These are phyloP conservation scores for Akanthomyces lecanii DNA, from an alignment of 2,329 filamentous ascomycete species.

Conservation along the genomic window DNA sequence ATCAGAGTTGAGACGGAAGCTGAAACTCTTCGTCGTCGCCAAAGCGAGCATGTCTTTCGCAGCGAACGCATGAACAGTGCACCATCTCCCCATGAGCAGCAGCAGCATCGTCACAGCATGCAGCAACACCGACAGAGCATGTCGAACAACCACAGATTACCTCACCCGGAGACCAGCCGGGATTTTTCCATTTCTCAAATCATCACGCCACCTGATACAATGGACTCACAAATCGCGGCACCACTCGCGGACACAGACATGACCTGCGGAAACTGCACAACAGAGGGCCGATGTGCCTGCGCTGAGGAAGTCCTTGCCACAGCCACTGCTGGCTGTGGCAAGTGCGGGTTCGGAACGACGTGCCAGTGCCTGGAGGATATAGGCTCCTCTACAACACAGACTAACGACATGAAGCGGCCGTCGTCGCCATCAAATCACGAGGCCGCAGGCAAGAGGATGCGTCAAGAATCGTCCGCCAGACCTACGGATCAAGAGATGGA, in stretches of 20 bases:
- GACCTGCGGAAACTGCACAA: slow-evolving; percentile 54
- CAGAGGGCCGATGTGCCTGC: slow-evolving; percentile 52
- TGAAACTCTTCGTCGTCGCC: slow-evolving; percentile 30
- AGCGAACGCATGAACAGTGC: slow-evolving; percentile 23
- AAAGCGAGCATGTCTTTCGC: slow-evolving; percentile 27
- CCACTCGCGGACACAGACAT: slow-evolving; percentile 30
- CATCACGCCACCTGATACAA: slow-evolving; percentile 48
- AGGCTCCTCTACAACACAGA: slow-evolving; percentile 32
- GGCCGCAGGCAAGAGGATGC: slow-evolving; percentile 53
- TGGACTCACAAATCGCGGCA: slow-evolving; percentile 28
- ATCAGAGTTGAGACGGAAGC: slow-evolving; percentile 40
- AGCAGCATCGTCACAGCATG: slow-evolving; percentile 27
- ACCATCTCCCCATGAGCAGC: slow-evolving; percentile 15
- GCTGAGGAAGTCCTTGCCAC: slow-evolving; percentile 54
- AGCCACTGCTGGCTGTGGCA: slow-evolving; percentile 57
- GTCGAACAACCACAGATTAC: slow-evolving; percentile 24
- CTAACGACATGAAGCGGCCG: slow-evolving; percentile 44
- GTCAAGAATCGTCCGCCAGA: slow-evolving; percentile 40
- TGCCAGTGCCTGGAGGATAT: slow-evolving; percentile 64
- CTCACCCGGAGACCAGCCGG: slow-evolving; percentile 31
- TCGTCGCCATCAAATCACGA: slow-evolving; percentile 40
- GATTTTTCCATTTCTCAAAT: slow-evolving; percentile 55
- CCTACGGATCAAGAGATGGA: slow-evolving; percentile 59
- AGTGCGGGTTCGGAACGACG: slow-evolving; percentile 57
- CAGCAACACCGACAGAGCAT: slow-evolving; percentile 27